Conservation (phyloP, 2,329 filamentous ascomycete genomes). For the Bipolaris gigantea region DNA sequence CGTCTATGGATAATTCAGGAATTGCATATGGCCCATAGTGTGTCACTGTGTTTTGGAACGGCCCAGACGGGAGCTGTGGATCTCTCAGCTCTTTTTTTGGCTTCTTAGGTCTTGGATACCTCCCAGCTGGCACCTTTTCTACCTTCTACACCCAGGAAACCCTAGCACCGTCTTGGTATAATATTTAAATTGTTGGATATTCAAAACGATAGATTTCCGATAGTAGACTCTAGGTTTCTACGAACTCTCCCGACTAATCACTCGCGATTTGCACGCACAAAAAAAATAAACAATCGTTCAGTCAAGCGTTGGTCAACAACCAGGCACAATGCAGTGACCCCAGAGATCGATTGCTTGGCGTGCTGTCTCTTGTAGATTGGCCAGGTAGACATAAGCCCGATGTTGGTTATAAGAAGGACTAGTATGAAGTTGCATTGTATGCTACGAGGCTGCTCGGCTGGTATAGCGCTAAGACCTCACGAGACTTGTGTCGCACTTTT, state of each 20-base stretch:
- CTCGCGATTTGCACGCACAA: no score
- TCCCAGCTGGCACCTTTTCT: no score
- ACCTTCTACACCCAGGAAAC: no score
- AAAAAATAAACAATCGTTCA: no score
- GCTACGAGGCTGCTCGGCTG: neutral
- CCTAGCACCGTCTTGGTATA: no score
- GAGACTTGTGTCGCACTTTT: neutral
- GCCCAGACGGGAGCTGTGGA: neutral
- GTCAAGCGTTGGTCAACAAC: neutral
- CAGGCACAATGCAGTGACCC: neutral
- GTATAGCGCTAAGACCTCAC: neutral
- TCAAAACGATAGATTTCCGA: no score
- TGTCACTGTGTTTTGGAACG: neutral
- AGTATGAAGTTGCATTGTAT: neutral
- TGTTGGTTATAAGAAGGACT: neutral
- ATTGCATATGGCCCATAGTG: neutral
- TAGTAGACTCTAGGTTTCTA: no score
- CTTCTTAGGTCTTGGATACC: neutral
- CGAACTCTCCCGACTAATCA: no score
- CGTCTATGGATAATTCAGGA: constrained; percentile 1
- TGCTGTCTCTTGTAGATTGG: neutral
- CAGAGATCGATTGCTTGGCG: neutral
- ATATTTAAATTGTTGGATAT: no score
- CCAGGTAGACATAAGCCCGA: neutral
- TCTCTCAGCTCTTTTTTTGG: neutral